Percentiles rank a stretch among this genome's conserved stretches.
Evolutionary conservation across 345 rosid genomes (phyloP).

Genomic region (Salix arbutifolia): DNA sequence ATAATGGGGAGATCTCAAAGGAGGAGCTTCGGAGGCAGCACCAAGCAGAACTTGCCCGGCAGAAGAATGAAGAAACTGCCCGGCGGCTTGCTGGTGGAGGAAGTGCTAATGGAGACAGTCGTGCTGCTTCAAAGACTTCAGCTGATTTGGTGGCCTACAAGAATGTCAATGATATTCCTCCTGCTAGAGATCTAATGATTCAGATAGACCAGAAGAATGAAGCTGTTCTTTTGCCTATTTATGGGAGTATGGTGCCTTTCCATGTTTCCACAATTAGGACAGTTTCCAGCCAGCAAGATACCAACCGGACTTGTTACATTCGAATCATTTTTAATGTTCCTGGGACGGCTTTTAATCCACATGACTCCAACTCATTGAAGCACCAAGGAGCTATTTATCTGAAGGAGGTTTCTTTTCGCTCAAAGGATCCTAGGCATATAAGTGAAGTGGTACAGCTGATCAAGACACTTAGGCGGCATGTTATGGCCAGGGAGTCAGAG

Average conservation of each 20-base stretch:
- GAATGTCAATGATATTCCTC: slow-evolving; percentile 72
- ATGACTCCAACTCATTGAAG: slow-evolving; percentile 57
- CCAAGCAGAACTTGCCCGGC: slow-evolving; percentile 96
- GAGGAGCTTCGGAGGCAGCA: slow-evolving; percentile 95
- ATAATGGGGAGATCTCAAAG: slow-evolving; percentile 74
- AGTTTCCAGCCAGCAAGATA: slow-evolving; percentile 82
- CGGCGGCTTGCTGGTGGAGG: slow-evolving; percentile 84
- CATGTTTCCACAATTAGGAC: slow-evolving; percentile 83
- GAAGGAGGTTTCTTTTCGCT: slow-evolving; percentile 76
- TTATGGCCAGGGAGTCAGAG: slow-evolving; percentile 76
- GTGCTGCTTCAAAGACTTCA: slow-evolving; percentile 50
- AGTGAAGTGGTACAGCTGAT: slow-evolving; percentile 76
- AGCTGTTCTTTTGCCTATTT: slow-evolving; percentile 74
- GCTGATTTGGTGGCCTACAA: slow-evolving; percentile 82
- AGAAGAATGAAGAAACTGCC: slow-evolving; percentile 90
- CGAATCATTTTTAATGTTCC: slow-evolving; percentile 80
- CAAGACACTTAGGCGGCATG: slow-evolving; percentile 78
- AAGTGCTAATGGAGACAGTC: slow-evolving; percentile 52
- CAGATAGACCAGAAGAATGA: slow-evolving; percentile 81
- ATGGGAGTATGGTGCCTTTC: slow-evolving; percentile 83
- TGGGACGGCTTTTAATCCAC: slow-evolving; percentile 73
- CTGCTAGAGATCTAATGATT: slow-evolving; percentile 62
- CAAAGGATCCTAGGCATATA: slow-evolving; percentile 84
- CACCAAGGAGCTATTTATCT: slow-evolving; percentile 62
- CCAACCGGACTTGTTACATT: slow-evolving; percentile 68